Conservation (phyloP, 805 yeast species). For the Tetrapisispora phaffii region DNA sequence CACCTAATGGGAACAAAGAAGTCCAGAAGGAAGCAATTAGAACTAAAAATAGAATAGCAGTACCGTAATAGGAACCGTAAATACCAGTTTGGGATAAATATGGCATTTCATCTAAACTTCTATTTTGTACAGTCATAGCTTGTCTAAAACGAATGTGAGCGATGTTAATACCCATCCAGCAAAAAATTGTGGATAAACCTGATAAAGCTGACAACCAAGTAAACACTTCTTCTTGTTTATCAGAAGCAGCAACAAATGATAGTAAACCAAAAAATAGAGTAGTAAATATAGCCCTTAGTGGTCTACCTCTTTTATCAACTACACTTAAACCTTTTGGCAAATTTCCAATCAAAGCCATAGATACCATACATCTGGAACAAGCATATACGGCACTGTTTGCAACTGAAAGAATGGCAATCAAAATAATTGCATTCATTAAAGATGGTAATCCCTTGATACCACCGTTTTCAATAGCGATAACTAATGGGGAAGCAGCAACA, state of each 20-base stretch:
- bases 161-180: slow-evolving; percentile 45
- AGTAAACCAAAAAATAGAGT: slow-evolving; percentile 46
- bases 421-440: slow-evolving; percentile 59
- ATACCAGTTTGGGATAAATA: slow-evolving; percentile 56
- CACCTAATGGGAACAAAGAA: slow-evolving; percentile 57
- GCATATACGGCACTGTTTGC: slow-evolving; percentile 67
- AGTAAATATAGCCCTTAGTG: slow-evolving; percentile 52
- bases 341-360: slow-evolving; percentile 56
- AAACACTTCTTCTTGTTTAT: slow-evolving; percentile 40
- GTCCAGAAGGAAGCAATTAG: slow-evolving; percentile 70
- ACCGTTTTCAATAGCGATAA: slow-evolving; percentile 58
- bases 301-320: slow-evolving; percentile 72
- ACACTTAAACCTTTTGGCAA: slow-evolving; percentile 55
- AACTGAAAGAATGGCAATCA: slow-evolving; percentile 60
- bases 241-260: slow-evolving; percentile 44
- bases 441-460: slow-evolving; percentile 59
- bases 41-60: slow-evolving; percentile 43
- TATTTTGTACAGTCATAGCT: slow-evolving; percentile 47
- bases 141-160: slow-evolving; percentile 45
- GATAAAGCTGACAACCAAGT: slow-evolving; percentile 47
- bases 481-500: slow-evolving; percentile 64
- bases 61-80: slow-evolving; percentile 52
- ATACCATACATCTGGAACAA: slow-evolving; percentile 57
- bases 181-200: slow-evolving; percentile 42
- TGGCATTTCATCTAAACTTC: slow-evolving; percentile 50